These are phyloP conservation scores for Bipolaris gigantea DNA, from an alignment of 2,329 filamentous ascomycete genomes.

Conservation along the genomic window DNA sequence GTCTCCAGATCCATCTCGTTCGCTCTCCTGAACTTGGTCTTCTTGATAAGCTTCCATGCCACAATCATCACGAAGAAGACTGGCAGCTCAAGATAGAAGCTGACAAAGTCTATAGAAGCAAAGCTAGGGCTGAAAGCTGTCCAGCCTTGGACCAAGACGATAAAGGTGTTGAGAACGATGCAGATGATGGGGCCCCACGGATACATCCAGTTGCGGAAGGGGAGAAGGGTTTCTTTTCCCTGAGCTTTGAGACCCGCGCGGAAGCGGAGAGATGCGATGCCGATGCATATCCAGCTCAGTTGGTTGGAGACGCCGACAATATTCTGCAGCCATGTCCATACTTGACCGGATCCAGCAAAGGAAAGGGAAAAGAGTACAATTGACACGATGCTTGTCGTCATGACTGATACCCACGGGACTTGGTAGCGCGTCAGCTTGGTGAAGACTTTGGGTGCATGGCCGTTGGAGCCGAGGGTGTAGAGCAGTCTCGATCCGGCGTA, in stretches of 20 bases:
- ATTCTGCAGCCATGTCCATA: constrained; percentile 67
- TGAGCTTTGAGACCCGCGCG: constrained; percentile 50
- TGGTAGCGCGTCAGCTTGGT: constrained; percentile 52
- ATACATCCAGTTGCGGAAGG: constrained; percentile 59
- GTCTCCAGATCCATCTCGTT: constrained; percentile 36
- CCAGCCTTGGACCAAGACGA: constrained; percentile 38
- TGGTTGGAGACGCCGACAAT: constrained; percentile 62
- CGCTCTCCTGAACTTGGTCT: constrained; percentile 30
- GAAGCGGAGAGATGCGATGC: constrained; percentile 63
- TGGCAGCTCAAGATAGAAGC: constrained; percentile 50
- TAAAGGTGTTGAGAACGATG: constrained; percentile 31
- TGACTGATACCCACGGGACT: constrained; percentile 46
- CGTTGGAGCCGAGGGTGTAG: constrained; percentile 52
- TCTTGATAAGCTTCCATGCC: constrained; percentile 34
- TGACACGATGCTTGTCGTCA: constrained; percentile 43
- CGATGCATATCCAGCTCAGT: constrained; percentile 58
- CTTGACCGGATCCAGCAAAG: constrained; percentile 46
- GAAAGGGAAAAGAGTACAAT: constrained; percentile 48
- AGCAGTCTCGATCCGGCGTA: constrained; percentile 60
- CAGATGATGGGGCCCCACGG: constrained; percentile 56
- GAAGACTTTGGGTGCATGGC: constrained; percentile 75
- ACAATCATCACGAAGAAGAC: constrained; percentile 35
- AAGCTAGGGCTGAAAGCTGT: constrained; percentile 58
- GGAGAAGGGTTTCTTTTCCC: constrained; percentile 51
- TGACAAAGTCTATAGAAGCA: constrained; percentile 52